Evolutionary conservation across 2,329 filamentous ascomycete species (phyloP).

Genomic region (Dothideomycetes sp.): DNA sequence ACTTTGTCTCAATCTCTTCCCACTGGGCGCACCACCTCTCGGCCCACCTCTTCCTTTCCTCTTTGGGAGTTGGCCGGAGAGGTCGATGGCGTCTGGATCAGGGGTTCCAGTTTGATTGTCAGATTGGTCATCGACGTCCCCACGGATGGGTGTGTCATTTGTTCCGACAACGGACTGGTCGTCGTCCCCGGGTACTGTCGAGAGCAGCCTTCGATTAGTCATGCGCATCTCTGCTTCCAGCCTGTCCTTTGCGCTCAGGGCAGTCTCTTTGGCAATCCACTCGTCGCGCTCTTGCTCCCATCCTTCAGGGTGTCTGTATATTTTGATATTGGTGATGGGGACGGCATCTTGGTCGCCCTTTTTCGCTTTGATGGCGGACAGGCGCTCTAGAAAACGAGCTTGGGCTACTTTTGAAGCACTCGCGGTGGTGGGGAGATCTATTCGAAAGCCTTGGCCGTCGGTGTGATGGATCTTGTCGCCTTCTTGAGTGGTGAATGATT

Average conservation of each 20-base stretch:
- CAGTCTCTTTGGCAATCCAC: conserved; percentile 8
- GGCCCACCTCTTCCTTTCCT: conserved; percentile 4
- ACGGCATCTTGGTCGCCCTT: conserved; percentile 27
- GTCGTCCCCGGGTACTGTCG: too few species aligned
- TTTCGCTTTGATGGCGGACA: conserved; percentile 30
- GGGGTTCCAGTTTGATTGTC: neutral
- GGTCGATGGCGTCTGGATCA: neutral
- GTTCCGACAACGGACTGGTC: too few species aligned
- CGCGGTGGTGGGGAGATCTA: conserved; percentile 8
- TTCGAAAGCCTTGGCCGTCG: conserved; percentile 5
- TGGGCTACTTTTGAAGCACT: conserved; percentile 12
- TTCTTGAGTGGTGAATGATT: conserved; percentile 11
- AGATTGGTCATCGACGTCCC: conserved; percentile 2
- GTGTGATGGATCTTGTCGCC: conserved; percentile 8
- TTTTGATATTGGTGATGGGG: conserved; percentile 17
- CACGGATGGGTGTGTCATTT: neutral
- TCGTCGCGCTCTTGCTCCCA: conserved; percentile 10
- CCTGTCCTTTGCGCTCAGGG: conserved; percentile 2
- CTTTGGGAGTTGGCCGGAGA: conserved; percentile 1
- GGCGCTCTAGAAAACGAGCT: conserved; percentile 27
- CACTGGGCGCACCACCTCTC: conserved; percentile 5
- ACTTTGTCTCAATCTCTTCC: conserved; percentile 7
- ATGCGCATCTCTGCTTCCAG: conserved; percentile 1
- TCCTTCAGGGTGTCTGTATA: conserved; percentile 11
- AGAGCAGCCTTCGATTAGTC: conserved; percentile 1